These are phyloP conservation scores for Delphinella strobiligena DNA, from an alignment of 2,329 filamentous ascomycete genomes.

Conservation along the genomic window DNA sequence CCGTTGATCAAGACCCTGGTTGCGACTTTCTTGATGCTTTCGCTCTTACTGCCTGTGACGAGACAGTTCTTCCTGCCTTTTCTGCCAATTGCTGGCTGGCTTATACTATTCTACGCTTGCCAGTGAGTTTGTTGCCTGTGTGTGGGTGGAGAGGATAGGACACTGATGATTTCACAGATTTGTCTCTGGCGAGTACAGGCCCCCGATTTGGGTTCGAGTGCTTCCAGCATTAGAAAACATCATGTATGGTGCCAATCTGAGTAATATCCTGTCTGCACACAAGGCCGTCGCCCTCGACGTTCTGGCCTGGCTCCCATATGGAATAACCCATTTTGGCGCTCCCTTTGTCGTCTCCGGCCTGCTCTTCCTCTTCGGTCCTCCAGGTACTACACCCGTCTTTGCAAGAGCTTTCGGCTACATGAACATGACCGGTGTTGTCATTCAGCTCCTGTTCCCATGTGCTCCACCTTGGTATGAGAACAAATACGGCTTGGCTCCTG, in stretches of 20 bases:
- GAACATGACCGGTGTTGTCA: conserved; percentile 75
- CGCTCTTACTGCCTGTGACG: conserved; percentile 70
- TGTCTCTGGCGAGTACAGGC: conserved; percentile 76
- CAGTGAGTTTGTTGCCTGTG: conserved; percentile 53
- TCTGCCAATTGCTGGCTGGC: conserved; percentile 71
- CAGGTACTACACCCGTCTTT: conserved; percentile 73
- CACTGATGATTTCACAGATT: conserved; percentile 45
- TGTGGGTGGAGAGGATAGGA: not conserved
- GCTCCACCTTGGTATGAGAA: conserved; percentile 97
- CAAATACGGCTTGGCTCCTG: conserved; percentile 76
- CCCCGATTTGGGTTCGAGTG: conserved; percentile 90
- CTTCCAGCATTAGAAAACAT: conserved; percentile 92
- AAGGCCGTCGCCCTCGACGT: conserved; percentile 74
- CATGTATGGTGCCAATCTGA: conserved; percentile 87
- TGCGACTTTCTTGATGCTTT: conserved; percentile 52
- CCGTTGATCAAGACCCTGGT: conserved; percentile 66
- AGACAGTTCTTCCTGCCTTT: conserved; percentile 87
- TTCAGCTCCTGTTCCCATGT: conserved; percentile 85
- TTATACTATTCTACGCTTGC: conserved; percentile 85
- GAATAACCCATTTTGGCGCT: conserved; percentile 77
- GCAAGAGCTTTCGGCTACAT: conserved; percentile 85
- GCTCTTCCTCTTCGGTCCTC: conserved; percentile 82
- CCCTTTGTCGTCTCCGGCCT: conserved; percentile 66
- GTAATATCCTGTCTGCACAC: conserved; percentile 88
- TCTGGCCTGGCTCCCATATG: conserved; percentile 87